Base-by-base conservation (phyloP, 2,329 filamentous ascomycete species). In the Hypoxylon rubiginosum region DNA sequence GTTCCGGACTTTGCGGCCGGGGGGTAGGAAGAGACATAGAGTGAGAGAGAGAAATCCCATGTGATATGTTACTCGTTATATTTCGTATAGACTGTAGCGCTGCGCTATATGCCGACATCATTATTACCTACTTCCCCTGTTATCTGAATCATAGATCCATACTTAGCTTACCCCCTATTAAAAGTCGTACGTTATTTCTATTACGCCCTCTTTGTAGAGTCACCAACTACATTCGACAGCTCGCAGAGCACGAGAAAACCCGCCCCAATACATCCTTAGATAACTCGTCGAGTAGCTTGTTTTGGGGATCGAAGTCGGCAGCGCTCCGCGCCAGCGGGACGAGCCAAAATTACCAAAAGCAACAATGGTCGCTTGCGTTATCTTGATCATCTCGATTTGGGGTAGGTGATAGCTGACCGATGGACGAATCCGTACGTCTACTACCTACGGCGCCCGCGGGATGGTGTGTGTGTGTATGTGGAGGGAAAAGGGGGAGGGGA, bases 381-480 rank as follows among this genome's bases (percentile, higher is more conserved):
- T 69, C 66, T 64, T 46, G 66, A 66, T 69, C 41, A 56, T 63
- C 58, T 63, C 45, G 55, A 66, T 63, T 56, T 34, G 21, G 48
- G 53, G 49, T 24, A 62, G 39, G 52, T 63, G 52, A 60, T 49
- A 58, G 17, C 36, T 63, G 43, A 68, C 56, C 58, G 62, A 58
- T 66, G 53, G 62, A 66, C 52, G 28, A 62, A 66, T 58, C 19
- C 24, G 59, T 66, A 58, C 59, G 46, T 63, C 51, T 26, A 48
- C 52, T 21, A 48, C 41, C 43, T 48, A 52, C 21, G n/a, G 17
- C 11, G 41, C 48, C 34, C 11, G 43, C 45, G 15, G 15, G 21
- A 43, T 28, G 48, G 26, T 21, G 30, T 28, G 45, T 64, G 26
- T 36, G 8, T 19, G 51, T 28, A n/a, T 17, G 26, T 26, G 11